These are phyloP conservation scores for Cicer bijugum DNA, from an alignment of 306 rosid genomes.

Conservation along the genomic window DNA sequence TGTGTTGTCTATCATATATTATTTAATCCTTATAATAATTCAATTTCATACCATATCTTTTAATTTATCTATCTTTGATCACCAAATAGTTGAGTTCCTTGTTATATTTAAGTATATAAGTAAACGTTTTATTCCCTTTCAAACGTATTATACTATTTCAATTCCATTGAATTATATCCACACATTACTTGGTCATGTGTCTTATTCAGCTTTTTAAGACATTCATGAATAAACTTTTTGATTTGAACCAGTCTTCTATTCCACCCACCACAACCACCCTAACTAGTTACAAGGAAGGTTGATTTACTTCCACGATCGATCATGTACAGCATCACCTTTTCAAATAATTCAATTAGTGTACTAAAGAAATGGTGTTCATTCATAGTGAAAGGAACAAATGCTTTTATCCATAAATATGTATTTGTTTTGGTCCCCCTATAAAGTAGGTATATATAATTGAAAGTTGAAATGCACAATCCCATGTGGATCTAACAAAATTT, in stretches of 20 bases:
- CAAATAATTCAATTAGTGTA: neutral
- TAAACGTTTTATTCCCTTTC: no score
- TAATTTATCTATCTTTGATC: no score
- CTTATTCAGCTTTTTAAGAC: neutral
- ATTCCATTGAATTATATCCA: neutral
- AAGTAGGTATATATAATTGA: constrained; percentile 18
- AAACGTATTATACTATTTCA: neutral
- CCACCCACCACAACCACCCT: constrained; percentile 7
- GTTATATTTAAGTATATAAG: no score
- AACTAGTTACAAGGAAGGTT: neutral
- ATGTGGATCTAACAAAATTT: neutral
- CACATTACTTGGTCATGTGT: neutral
- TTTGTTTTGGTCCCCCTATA: constrained; percentile 10
- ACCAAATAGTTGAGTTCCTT: no score
- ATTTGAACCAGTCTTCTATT: neutral
- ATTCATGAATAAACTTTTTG: neutral
- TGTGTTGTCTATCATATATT: no score
- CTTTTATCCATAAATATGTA: neutral
- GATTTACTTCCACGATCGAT: constrained; percentile 16
- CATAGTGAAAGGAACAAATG: neutral
- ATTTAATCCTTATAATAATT: no score
- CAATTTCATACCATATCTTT: no score
- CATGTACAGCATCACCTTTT: neutral
- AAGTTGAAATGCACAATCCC: neutral
- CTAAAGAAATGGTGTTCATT: neutral